Conservation (phyloP, 1,284 basidiomycete genomes). For the Trametes versicolor region DNA sequence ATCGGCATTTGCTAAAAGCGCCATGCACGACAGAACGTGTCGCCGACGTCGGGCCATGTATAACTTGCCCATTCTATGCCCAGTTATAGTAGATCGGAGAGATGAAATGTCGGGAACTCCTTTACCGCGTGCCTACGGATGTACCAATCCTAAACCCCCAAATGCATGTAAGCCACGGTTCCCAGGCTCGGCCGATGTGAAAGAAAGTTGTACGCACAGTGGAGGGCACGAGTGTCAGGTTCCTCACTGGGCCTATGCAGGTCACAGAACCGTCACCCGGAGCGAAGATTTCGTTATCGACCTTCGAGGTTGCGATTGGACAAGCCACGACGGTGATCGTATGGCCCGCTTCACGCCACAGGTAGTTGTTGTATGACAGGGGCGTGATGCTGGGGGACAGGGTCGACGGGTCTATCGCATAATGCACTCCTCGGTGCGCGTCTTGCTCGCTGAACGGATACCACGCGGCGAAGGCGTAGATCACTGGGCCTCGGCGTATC, state of each 20-base stretch:
- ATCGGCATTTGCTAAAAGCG: too few species aligned
- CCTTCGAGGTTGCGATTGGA: background rate
- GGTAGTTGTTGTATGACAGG: background rate
- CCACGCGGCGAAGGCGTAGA: constrained; percentile 64
- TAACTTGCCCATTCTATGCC: too few species aligned
- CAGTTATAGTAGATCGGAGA: background rate
- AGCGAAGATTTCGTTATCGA: background rate
- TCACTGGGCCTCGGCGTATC: constrained; percentile 62
- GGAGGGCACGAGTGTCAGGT: background rate
- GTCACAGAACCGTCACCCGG: too few species aligned
- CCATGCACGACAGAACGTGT: too few species aligned
- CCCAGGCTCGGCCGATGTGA: too few species aligned
- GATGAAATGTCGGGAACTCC: background rate
- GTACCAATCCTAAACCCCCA: background rate
- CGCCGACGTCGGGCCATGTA: too few species aligned
- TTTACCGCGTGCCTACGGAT: background rate
- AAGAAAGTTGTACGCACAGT: background rate
- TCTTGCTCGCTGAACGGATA: constrained; percentile 53
- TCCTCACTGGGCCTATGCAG: background rate
- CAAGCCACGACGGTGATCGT: background rate
- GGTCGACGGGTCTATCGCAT: constrained; percentile 63
- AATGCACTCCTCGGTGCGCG: constrained; percentile 56
- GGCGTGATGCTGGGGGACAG: constrained; percentile 45
- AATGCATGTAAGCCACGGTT: too few species aligned
- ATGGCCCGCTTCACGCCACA: background rate